These are phyloP conservation scores for Diaporthe helianthi DNA, from an alignment of 2,329 filamentous ascomycete genomes.

Conservation along the genomic window DNA sequence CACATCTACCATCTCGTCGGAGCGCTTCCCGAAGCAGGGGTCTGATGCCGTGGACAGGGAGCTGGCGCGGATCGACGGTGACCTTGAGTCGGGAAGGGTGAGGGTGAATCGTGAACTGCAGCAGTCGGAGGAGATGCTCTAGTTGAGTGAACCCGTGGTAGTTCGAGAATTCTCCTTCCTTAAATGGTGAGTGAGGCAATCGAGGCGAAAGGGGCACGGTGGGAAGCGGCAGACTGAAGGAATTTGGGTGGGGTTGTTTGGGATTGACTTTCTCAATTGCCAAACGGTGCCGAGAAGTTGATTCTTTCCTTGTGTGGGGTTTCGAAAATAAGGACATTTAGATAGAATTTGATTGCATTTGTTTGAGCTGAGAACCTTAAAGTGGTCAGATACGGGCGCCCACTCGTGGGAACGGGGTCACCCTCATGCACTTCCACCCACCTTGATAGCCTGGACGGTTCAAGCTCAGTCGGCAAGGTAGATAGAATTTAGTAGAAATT, in stretches of 20 bases:
- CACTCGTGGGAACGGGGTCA: not conserved
- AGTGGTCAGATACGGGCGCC: not conserved
- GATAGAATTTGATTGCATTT: not conserved
- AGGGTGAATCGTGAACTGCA: conserved; percentile 43
- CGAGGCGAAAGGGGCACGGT: not conserved
- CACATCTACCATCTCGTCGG: conserved; percentile 25
- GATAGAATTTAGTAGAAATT: no score
- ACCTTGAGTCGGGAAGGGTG: conserved; percentile 39
- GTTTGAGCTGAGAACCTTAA: no score
- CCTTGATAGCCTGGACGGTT: not conserved
- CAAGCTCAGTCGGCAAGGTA: no score
- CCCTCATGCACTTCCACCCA: not conserved
- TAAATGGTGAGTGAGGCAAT: not conserved
- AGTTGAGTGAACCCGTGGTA: conserved; percentile 28
- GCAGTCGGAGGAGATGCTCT: conserved; percentile 44
- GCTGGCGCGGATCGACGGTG: conserved; percentile 40
- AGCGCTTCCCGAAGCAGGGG: conserved; percentile 38
- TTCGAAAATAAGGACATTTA: not conserved
- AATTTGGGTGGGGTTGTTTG: not conserved
- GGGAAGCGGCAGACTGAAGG: not conserved
- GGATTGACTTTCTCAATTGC: not conserved
- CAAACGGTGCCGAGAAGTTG: no score
- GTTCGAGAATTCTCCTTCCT: not conserved
- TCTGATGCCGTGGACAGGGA: conserved; percentile 43
- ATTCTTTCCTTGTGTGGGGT: no score